Base-by-base conservation (phyloP, 495 filamentous ascomycete genomes). In the Penicillium silybi region DNA sequence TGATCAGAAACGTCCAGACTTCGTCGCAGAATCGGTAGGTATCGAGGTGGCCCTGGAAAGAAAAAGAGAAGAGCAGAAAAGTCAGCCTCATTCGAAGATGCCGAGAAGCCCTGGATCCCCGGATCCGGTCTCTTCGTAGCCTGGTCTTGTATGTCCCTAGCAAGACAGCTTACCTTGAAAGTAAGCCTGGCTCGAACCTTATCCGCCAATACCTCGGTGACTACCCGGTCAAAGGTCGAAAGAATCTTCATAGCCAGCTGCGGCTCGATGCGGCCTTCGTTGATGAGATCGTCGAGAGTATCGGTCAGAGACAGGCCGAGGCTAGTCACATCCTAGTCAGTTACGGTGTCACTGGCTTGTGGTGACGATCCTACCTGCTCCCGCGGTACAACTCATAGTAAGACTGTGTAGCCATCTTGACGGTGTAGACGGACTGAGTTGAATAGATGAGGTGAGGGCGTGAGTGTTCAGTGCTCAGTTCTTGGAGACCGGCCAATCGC, bases 21-120 rank as follows among this genome's bases (percentile, higher is more conserved):
- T 99, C 95, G 71, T 99, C 95, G 77, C 95, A 99, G 80, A 97
- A 99, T 59, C 95, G 90, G 77, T 99, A 99, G 25, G 95, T 99
- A 69, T 99, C 93, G 41, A 99, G 85, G 58, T 95, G 92, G 25
- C 93, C 95, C 93, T 98, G 63, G 22, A 51, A 11, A 23, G 8
- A 19, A 27, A 8, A 46, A 3, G 13, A 42, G 38, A 44, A 42
- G 38, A 44, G 35, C 17, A 27, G 16, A 19, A 1, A 37, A 6
- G 41, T 68, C 29, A 67, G 65, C 46, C 27, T 44, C 13, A 13
- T 6, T 46, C 45, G 16, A 44, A 41, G n/a, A 29, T 16, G 9
- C 27, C 7, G 27, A 8, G 8, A 32, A 3, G 26, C n/a, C n/a
- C n/a, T n/a, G n/a, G n/a, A n/a, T n/a, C n/a, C 11, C 29, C 13